These are phyloP conservation scores for Aureobasidium sp. DNA, from an alignment of 2,329 filamentous ascomycete genomes.

Conservation along the genomic window DNA sequence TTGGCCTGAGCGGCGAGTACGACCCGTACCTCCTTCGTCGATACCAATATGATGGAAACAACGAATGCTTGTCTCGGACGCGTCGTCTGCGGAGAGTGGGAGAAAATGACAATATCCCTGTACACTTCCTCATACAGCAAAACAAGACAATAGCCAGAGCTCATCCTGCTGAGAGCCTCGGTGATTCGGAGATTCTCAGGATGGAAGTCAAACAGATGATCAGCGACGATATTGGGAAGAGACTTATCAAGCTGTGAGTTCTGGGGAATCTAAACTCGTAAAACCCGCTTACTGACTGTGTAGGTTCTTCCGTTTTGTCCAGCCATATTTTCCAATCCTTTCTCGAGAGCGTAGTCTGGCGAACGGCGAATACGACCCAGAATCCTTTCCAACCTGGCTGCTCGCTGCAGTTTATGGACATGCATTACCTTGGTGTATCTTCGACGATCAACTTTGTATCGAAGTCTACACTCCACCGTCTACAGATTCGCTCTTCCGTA, in stretches of 20 bases:
- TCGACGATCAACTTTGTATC: slow-evolving; percentile 33
- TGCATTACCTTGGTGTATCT: slow-evolving; percentile 35
- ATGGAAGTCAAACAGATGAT: slow-evolving; percentile 25
- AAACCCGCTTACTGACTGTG: not conserved
- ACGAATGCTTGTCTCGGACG: slow-evolving; percentile 24
- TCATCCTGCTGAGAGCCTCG: slow-evolving; percentile 22
- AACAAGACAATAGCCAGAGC: slow-evolving; percentile 27
- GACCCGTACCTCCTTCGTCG: slow-evolving; percentile 26
- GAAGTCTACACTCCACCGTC: slow-evolving; percentile 27
- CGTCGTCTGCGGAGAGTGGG: slow-evolving; percentile 22
- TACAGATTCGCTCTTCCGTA: slow-evolving; percentile 24
- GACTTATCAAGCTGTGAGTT: slow-evolving; percentile 30
- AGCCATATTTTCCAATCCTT: slow-evolving; percentile 37
- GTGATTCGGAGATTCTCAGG: slow-evolving; percentile 21
- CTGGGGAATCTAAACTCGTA: not conserved
- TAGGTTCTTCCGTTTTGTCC: slow-evolving; percentile 33
- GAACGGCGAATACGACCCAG: slow-evolving; percentile 23
- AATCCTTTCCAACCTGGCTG: slow-evolving; percentile 29
- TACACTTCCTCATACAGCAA: slow-evolving; percentile 29
- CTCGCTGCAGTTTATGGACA: slow-evolving; percentile 37
- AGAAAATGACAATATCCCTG: slow-evolving; percentile 20
- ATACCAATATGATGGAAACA: slow-evolving; percentile 26
- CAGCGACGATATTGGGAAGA: slow-evolving; percentile 24
- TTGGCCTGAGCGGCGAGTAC: slow-evolving; percentile 25
- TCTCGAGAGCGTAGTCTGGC: slow-evolving; percentile 27